Base-by-base conservation (phyloP, 257 asterid species). In the Solanum medicagineum region DNA sequence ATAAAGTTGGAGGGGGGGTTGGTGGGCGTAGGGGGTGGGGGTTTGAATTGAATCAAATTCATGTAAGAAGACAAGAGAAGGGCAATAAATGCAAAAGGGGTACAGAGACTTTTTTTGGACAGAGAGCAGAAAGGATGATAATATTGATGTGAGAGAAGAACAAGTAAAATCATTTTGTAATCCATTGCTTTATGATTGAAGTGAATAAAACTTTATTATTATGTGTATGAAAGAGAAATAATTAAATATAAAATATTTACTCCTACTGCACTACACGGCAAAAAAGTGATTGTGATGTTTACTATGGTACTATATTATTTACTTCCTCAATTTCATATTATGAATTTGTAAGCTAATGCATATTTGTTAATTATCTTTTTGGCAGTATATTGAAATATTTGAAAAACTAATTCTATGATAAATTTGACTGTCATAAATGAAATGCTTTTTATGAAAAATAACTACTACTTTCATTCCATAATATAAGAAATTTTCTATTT, bases 171-270 rank as follows among this genome's bases (percentile, higher is more conserved):
- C 90, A 93, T 95, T 95, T 92, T 93, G 97, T 90, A 95, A 93
- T 95, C 97, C 94, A 95, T 92, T 93, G 97, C 98, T 92, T 95
- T 92, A 93, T 93, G 93, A 93, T 93, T 93, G 96, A 87, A 86
- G 49, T 83, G 85, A 15, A 80, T 26, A 36, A 36, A 71, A 70
- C 29, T 70, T 42, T 57, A 57, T 57, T 19, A 13, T 54, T 54
- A 24, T 24, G 17, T 69, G 14, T 80, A 81, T 56, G 56, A 57
- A 77, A 85, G 87, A 81, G 81, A 87, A 49, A 87, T 32, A 49
- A 85, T 10, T 15, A 62, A 29, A 51, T 24, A 36, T 36, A 14
- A n/a, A 54, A 53, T 53, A 26, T 17, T 51, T 51, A 77, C 63
- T 51, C 63, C 17, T 26, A 51, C 63, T 26, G 83, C 65, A 77